Evolutionary conservation across 2,329 filamentous ascomycete genomes (phyloP).

Genomic region (Raffaelea ambrosiae): DNA sequence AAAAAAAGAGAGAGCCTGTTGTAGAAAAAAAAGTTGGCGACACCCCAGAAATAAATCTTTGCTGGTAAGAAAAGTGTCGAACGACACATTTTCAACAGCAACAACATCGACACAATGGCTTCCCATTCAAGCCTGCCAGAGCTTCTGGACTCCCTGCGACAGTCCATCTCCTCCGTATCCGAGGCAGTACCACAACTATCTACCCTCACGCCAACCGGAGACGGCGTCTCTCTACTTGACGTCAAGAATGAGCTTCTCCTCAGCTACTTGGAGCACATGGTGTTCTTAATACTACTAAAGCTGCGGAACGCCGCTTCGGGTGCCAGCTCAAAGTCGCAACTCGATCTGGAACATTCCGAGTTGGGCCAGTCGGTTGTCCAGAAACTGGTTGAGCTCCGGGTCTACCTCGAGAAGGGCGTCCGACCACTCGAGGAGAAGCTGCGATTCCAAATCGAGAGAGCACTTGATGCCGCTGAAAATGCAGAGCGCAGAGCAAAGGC

Average conservation of each 20-base stretch:
- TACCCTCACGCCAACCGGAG: conserved; percentile 62
- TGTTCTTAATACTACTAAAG: conserved; percentile 78
- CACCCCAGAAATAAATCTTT: too few species aligned
- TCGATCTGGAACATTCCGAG: conserved; percentile 25
- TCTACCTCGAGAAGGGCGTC: conserved; percentile 89
- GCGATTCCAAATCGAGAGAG: conserved; percentile 94
- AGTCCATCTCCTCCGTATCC: conserved; percentile 53
- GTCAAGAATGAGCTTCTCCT: conserved; percentile 96
- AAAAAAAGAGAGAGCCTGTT: not conserved
- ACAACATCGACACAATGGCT: conserved; percentile 18
- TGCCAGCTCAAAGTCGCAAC: conserved; percentile 4
- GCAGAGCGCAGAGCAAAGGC: conserved; percentile 39
- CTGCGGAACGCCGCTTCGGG: conserved; percentile 47
- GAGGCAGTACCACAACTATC: conserved; percentile 56
- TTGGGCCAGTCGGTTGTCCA: conserved; percentile 63
- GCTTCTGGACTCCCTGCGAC: conserved; percentile 46
- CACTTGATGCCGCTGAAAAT: conserved; percentile 78
- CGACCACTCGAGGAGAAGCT: conserved; percentile 82
- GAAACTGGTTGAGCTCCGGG: conserved; percentile 83
- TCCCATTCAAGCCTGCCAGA: conserved; percentile 27
- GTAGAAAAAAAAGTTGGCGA: too few species aligned
- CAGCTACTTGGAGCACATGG: conserved; percentile 89
- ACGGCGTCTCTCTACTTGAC: conserved; percentile 91
- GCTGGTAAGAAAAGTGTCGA: too few species aligned
- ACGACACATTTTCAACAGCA: too few species aligned